A percentile compares a stretch with the other conserved stretches of the same genome.
phyloP scores from a whole-genome alignment of 176 grass and related monocot species.

The Musa acuminata region DNA sequence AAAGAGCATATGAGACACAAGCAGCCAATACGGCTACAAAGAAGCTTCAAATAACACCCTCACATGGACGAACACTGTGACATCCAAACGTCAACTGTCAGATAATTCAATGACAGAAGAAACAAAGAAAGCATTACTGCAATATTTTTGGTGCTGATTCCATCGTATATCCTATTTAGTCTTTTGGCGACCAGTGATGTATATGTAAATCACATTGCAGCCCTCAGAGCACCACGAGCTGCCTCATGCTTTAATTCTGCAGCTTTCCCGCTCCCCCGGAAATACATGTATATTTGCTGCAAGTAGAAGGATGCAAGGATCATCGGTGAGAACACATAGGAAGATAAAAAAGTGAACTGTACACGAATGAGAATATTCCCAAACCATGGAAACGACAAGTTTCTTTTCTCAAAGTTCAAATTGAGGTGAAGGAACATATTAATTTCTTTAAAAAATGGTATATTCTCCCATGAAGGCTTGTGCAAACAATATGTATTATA shows the following conservation, averaged over 20 bases:
- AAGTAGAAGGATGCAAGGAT: neutral
- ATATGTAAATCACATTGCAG: slow-evolving; percentile 30
- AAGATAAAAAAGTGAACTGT: no score
- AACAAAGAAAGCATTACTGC: neutral
- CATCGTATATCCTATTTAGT: neutral
- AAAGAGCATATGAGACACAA: no score
- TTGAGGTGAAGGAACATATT: neutral
- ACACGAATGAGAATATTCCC: neutral
- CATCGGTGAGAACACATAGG: neutral
- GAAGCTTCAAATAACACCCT: no score
- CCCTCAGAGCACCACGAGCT: slow-evolving; percentile 35
- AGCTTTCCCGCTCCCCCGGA: slow-evolving; percentile 57
- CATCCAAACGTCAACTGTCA: no score
- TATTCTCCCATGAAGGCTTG: neutral
- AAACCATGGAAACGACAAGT: neutral
- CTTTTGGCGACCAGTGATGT: neutral
- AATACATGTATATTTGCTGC: slow-evolving; percentile 56
- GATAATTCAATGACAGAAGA: neutral
- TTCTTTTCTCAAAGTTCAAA: neutral
- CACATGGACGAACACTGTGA: no score
- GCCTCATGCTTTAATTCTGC: slow-evolving; percentile 41
- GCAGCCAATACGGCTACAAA: no score
- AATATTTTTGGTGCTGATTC: neutral
- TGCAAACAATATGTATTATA: no score
- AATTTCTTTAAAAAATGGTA: neutral